These are phyloP conservation scores for Cystofilobasidium macerans DNA, from an alignment of 768 basidiomycete species.

Conservation along the genomic window DNA sequence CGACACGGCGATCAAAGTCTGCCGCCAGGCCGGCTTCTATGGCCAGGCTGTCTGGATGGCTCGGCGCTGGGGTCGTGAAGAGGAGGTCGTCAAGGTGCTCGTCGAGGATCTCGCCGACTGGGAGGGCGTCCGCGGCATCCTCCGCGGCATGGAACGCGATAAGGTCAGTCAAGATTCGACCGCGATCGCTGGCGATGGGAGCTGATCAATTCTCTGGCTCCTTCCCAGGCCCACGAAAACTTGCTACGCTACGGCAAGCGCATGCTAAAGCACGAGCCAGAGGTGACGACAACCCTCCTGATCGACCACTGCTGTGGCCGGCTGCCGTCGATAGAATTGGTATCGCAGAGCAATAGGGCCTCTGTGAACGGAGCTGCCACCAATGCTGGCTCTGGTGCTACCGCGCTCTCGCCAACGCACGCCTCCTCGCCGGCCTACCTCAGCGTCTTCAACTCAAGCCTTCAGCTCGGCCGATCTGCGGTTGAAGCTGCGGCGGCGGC, in stretches of 20 bases:
- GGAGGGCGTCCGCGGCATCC: conserved; percentile 45
- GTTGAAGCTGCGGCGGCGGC: conserved; percentile 20
- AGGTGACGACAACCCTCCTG: conserved; percentile 78
- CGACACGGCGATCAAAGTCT: conserved; percentile 92
- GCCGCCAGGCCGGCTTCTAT: conserved; percentile 90
- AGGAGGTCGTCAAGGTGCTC: conserved; percentile 85
- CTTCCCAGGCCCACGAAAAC: conserved; percentile 62
- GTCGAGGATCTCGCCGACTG: conserved; percentile 83
- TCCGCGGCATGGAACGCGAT: not conserved
- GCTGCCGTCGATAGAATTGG: conserved; percentile 27
- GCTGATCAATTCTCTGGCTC: too few relatives aligned
- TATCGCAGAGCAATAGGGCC: not conserved
- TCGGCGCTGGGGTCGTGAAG: conserved; percentile 77
- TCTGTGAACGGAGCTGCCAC: not conserved
- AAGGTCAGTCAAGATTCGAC: not conserved
- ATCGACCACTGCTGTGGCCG: conserved; percentile 79
- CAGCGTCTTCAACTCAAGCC: conserved; percentile 18
- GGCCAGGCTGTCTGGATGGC: conserved; percentile 90
- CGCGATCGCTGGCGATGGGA: too few relatives aligned
- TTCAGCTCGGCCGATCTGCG: conserved; percentile 9
- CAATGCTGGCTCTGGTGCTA: too few relatives aligned
- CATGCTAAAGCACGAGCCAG: conserved; percentile 67
- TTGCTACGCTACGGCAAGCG: conserved; percentile 78
- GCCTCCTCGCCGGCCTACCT: conserved; percentile 11
- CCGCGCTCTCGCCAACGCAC: not conserved